Evolutionary conservation across 805 yeast species (phyloP).

Genomic region (Candida oleophila): DNA sequence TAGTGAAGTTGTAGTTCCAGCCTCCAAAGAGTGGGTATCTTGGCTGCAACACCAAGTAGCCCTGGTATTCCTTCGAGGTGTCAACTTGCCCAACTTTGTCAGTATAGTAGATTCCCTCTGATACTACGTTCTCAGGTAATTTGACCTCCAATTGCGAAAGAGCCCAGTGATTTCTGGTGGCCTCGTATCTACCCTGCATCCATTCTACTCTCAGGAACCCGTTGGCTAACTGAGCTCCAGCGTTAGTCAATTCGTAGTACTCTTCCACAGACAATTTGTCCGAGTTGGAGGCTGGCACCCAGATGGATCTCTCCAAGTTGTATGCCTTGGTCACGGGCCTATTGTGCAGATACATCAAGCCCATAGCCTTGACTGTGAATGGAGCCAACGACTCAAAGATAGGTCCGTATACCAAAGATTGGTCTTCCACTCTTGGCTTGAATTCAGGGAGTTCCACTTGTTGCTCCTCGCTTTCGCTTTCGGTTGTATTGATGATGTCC

Average conservation of each 20-base stretch:
- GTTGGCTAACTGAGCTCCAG: conserved; percentile 63
- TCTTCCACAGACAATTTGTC: conserved; percentile 74
- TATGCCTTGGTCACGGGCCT: conserved; percentile 62
- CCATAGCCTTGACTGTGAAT: conserved; percentile 46
- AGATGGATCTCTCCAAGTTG: conserved; percentile 66
- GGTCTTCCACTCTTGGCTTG: conserved; percentile 37
- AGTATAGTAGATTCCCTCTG: conserved; percentile 66
- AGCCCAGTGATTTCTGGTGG: conserved; percentile 53
- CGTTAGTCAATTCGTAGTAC: conserved; percentile 75
- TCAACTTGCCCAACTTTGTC: conserved; percentile 94
- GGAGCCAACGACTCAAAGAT: conserved; percentile 42
- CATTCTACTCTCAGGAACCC: conserved; percentile 84
- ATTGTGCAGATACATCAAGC: conserved; percentile 62
- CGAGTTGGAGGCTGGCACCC: conserved; percentile 86
- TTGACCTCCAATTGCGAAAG: conserved; percentile 60
- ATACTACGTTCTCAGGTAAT: conserved; percentile 38
- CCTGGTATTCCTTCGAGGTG: conserved; percentile 52
- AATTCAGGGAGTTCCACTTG: conserved; percentile 25
- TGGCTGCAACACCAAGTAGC: conserved; percentile 65
- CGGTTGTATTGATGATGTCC: conserved; percentile 14
- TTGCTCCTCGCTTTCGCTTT: no score
- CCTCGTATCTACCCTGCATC: conserved; percentile 54
- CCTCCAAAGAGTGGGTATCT: conserved; percentile 95
- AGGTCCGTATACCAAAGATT: conserved; percentile 56
- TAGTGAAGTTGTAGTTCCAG: conserved; percentile 92